Evolutionary conservation across 768 basidiomycete genomes (phyloP).

Genomic region (Tricholoma furcatifolium): DNA sequence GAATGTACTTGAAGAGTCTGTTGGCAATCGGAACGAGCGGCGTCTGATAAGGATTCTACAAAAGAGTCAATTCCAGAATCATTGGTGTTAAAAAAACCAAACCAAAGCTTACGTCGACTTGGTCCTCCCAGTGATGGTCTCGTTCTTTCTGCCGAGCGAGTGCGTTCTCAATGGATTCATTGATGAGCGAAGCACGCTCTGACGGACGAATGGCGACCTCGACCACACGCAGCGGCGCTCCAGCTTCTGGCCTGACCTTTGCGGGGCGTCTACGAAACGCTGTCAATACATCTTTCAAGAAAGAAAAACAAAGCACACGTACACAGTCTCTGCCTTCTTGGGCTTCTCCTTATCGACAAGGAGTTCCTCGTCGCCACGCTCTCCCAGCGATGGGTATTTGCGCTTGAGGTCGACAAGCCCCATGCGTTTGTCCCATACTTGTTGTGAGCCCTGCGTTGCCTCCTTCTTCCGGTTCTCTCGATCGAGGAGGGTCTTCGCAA

Average conservation of each 20-base stretch:
- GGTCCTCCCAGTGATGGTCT: conserved; percentile 86
- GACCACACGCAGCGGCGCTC: conserved; percentile 36
- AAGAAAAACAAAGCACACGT: conserved; percentile 13
- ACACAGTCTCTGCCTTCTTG: conserved; percentile 54
- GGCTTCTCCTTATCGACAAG: conserved; percentile 70
- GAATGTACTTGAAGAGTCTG: conserved; percentile 65
- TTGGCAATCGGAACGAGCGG: conserved; percentile 55
- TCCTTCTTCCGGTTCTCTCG: conserved; percentile 82
- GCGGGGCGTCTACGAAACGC: conserved; percentile 43
- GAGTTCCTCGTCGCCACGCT: conserved; percentile 70
- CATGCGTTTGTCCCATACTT: conserved; percentile 78
- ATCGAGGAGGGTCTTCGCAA: conserved; percentile 64
- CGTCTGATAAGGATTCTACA: conserved; percentile 71
- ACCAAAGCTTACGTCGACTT: conserved; percentile 62
- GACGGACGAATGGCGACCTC: conserved; percentile 60
- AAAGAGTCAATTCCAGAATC: not conserved
- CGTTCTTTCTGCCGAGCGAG: conserved; percentile 64
- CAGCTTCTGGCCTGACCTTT: conserved; percentile 51
- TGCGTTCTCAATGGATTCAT: conserved; percentile 60
- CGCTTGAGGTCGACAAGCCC: conserved; percentile 79
- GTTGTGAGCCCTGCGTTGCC: conserved; percentile 50
- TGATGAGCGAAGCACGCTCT: conserved; percentile 63
- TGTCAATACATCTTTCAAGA: not conserved
- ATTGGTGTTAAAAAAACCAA: too few species aligned
- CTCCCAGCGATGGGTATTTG: conserved; percentile 58